A percentile compares a stretch with the other conserved stretches of the same genome.
Conservation (phyloP, 1,284 basidiomycete genomes). For the Ceratobasidium sp. region DNA sequence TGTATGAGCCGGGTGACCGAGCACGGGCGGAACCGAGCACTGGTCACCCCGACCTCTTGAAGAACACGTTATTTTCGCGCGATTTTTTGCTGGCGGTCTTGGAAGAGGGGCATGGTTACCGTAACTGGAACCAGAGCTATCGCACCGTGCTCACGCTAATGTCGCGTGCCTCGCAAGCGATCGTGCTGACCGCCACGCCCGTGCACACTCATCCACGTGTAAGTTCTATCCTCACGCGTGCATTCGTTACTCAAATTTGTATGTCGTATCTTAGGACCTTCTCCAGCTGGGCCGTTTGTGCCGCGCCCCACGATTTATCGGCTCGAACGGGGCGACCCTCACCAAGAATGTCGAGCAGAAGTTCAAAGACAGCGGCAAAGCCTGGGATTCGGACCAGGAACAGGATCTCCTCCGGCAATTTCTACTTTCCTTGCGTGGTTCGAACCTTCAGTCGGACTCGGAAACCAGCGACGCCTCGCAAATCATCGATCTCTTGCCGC, state of each 20-base stretch:
- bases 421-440: no score
- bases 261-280: background rate
- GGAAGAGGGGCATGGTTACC: conserved; percentile 1
- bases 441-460: no score
- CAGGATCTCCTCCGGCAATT: background rate
- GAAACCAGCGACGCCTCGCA: no score
- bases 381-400: background rate
- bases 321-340: background rate
- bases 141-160: background rate
- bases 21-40: background rate
- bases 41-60: background rate
- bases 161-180: background rate
- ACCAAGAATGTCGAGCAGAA: background rate
- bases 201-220: background rate
- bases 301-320: background rate
- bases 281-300: background rate
- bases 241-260: no score
- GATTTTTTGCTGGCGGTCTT: background rate
- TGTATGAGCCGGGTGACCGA: background rate
- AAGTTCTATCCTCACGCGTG: background rate
- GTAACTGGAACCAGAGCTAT: background rate
- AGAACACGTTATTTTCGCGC: background rate
- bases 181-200: conserved; percentile 8
- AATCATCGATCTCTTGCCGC: no score
- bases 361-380: background rate